Conservation (phyloP, 2,329 filamentous ascomycete genomes). For the Claviceps arundinis region DNA sequence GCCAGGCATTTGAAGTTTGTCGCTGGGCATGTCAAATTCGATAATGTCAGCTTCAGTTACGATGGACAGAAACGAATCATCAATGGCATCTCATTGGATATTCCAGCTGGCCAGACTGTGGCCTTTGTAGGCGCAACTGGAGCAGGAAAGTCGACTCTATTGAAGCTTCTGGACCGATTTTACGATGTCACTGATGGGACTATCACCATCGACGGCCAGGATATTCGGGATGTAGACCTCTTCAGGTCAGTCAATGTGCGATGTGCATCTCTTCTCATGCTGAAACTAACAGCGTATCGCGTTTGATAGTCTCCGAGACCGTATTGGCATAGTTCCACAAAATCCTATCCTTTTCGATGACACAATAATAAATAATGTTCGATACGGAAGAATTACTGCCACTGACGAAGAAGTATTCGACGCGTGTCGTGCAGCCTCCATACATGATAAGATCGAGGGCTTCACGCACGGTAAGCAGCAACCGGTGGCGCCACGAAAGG, state of each 20-base stretch:
- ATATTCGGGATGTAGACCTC: conserved; percentile 45
- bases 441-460: conserved; percentile 43
- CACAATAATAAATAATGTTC: conserved; percentile 46
- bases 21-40: conserved; percentile 41
- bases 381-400: conserved; percentile 40
- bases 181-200: conserved; percentile 42
- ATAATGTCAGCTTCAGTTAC: conserved; percentile 44
- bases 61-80: conserved; percentile 45
- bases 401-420: conserved; percentile 41
- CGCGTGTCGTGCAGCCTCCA: conserved; percentile 40
- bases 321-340: conserved; percentile 44
- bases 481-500: neutral
- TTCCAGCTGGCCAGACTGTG: conserved; percentile 38
- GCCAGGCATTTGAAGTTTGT: conserved; percentile 36
- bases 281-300: conserved; percentile 10
- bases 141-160: conserved; percentile 44
- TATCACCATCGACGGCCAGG: conserved; percentile 45
- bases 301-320: conserved; percentile 31
- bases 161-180: conserved; percentile 46
- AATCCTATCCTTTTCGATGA: conserved; percentile 43
- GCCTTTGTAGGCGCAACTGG: conserved; percentile 51
- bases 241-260: conserved; percentile 22
- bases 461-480: conserved; percentile 32
- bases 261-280: neutral
- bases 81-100: conserved; percentile 37